Evolutionary conservation across 202 grass and related monocot species (phyloP).

Genomic region (Zoysia matrella): DNA sequence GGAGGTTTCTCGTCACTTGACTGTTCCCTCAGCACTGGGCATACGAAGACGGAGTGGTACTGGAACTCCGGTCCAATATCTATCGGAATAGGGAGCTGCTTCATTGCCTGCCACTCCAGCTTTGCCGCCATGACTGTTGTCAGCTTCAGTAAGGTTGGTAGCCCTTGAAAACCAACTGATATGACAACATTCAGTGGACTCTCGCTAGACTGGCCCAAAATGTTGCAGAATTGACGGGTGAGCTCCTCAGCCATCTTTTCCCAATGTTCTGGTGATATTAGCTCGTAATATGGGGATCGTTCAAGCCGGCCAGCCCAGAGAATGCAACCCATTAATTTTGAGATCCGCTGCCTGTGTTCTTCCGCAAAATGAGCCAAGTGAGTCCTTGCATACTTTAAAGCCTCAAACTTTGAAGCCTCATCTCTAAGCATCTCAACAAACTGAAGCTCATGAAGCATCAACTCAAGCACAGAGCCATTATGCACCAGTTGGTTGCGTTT

Average conservation of each 20-base stretch:
- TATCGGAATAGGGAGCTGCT: constrained; percentile 77
- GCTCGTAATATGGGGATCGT: constrained; percentile 78
- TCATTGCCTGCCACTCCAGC: constrained; percentile 88
- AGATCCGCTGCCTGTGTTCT: constrained; percentile 57
- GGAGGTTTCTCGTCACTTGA: constrained; percentile 88
- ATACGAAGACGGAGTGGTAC: constrained; percentile 90
- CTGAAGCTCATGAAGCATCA: too few relatives aligned
- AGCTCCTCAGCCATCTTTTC: constrained; percentile 70
- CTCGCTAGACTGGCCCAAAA: constrained; percentile 68
- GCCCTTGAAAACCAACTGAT: constrained; percentile 75
- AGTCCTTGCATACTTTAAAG: constrained; percentile 65
- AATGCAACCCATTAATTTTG: constrained; percentile 74
- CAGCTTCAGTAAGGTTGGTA: constrained; percentile 78
- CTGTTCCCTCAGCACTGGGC: constrained; percentile 86
- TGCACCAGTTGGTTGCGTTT: too few relatives aligned
- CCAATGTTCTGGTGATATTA: constrained; percentile 62
- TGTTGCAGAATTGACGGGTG: constrained; percentile 74
- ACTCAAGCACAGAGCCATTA: too few relatives aligned
- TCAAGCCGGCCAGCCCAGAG: constrained; percentile 71
- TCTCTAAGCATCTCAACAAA: too few relatives aligned
- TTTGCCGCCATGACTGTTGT: constrained; percentile 66
- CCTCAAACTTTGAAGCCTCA: neutral
- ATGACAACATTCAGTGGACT: constrained; percentile 66
- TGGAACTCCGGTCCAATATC: constrained; percentile 43
- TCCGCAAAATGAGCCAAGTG: constrained; percentile 64